phyloP scores from a whole-genome alignment of 2,329 filamentous ascomycete genomes.

The Pyrenochaeta sp. region DNA sequence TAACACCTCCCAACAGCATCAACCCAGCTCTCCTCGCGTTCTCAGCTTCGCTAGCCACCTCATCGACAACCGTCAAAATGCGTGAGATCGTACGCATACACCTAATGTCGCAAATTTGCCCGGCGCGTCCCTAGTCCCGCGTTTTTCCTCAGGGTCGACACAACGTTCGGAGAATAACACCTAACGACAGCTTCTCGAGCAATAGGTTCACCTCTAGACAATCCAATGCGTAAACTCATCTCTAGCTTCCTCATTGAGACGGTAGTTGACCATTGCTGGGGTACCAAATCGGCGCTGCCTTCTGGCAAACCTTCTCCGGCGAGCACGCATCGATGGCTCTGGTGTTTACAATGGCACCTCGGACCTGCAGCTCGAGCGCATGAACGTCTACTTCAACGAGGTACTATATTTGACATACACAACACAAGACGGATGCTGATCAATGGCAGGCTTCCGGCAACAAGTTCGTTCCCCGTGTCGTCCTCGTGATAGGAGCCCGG shows the following conservation, averaged over 20 bases:
- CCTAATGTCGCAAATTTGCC: slow-evolving; percentile 51
- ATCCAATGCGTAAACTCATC: slow-evolving; percentile 89
- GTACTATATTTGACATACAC: slow-evolving; percentile 55
- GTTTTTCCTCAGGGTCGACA: slow-evolving; percentile 48
- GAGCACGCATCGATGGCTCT: slow-evolving; percentile 94
- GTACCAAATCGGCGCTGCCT: slow-evolving; percentile 99
- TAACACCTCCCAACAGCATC: slow-evolving; percentile 37
- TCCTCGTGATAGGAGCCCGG: slow-evolving; percentile 99
- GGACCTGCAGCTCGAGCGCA: slow-evolving; percentile 98
- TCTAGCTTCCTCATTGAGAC: slow-evolving; percentile 12
- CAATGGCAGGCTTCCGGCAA: slow-evolving; percentile 81
- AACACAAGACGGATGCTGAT: slow-evolving; percentile 30
- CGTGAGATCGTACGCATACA: slow-evolving; percentile 71
- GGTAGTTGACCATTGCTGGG: slow-evolving; percentile 64
- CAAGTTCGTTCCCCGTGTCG: slow-evolving; percentile 99
- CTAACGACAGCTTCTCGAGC: slow-evolving; percentile 63
- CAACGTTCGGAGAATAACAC: slow-evolving; percentile 58
- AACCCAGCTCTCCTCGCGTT: slow-evolving; percentile 40
- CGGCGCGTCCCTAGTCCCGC: slow-evolving; percentile 55
- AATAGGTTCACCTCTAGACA: slow-evolving; percentile 98
- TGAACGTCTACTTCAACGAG: slow-evolving; percentile 99
- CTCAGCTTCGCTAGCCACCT: slow-evolving; percentile 39
- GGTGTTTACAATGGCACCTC: slow-evolving; percentile 98
- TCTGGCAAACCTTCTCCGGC: slow-evolving; percentile 77
- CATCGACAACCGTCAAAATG: slow-evolving; percentile 59